A percentile compares a stretch with the other conserved stretches of the same genome.
Conservation (phyloP, 2,329 filamentous ascomycete genomes). For the Aspergillus flavus region DNA sequence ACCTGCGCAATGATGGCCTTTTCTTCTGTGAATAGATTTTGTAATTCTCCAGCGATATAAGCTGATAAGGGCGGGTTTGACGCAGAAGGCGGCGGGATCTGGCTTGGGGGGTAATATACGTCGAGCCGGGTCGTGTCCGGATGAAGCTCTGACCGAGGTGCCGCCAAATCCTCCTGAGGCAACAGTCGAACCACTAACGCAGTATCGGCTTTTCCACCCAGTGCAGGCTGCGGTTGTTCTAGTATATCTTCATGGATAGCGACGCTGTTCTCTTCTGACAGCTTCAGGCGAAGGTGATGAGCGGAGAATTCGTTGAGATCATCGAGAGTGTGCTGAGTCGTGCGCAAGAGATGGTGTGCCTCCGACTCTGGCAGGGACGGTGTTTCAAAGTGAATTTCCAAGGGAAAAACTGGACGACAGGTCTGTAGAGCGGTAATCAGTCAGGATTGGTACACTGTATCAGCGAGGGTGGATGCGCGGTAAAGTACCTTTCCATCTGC, state of each 20-base stretch:
- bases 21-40: constrained; percentile 81
- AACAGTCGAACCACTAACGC: constrained; percentile 73
- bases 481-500: constrained; percentile 77
- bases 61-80: constrained; percentile 73
- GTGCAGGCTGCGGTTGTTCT: constrained; percentile 8
- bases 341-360: constrained; percentile 70
- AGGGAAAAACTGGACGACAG: constrained; percentile 84
- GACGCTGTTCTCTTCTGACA: constrained; percentile 45
- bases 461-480: neutral
- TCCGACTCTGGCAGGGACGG: constrained; percentile 67
- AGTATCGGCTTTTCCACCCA: constrained; percentile 43
- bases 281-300: constrained; percentile 75
- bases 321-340: constrained; percentile 85
- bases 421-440: constrained; percentile 56
- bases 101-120: constrained; percentile 72
- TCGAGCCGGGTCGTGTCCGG: constrained; percentile 72
- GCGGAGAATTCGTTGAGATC: constrained; percentile 83
- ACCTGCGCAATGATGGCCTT: constrained; percentile 81
- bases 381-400: constrained; percentile 77
- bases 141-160: constrained; percentile 65
- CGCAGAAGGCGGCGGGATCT: constrained; percentile 66
- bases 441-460: neutral
- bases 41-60: constrained; percentile 77
- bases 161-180: constrained; percentile 51
- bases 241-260: constrained; percentile 14